Percentiles rank a stretch among this genome's conserved stretches.
These are phyloP conservation scores for Paxillus ammoniavirescens DNA, from an alignment of 768 basidiomycete species.

Conservation along the genomic window DNA sequence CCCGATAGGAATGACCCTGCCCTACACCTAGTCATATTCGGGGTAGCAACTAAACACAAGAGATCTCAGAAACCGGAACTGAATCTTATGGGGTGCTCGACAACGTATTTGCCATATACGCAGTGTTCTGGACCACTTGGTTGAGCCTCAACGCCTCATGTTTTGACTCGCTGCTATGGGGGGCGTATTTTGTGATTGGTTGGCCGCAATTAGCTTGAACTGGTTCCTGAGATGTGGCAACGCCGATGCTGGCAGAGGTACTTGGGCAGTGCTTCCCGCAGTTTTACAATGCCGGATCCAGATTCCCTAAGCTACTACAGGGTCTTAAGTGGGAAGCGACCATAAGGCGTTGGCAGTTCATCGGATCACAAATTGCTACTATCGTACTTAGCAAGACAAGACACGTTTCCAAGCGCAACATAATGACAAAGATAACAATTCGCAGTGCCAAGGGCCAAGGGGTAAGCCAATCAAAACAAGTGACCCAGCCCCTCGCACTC, in stretches of 20 bases:
- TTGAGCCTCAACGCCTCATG: conserved; percentile 17
- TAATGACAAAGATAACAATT: conserved; percentile 11
- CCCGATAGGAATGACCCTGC: conserved; percentile 45
- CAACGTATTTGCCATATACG: conserved; percentile 36
- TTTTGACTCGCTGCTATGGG: conserved; percentile 25
- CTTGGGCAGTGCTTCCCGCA: conserved; percentile 27
- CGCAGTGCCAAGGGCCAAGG: conserved; percentile 21
- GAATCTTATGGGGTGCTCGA: conserved; percentile 34
- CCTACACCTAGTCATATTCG: conserved; percentile 41
- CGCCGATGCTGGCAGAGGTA: conserved; percentile 18
- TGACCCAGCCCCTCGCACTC: conserved; percentile 11
- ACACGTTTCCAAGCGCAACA: conserved; percentile 12
- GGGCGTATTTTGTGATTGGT: conserved; percentile 23
- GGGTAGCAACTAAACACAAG: conserved; percentile 24
- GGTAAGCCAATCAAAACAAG: conserved; percentile 17
- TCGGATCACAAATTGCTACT: conserved; percentile 26
- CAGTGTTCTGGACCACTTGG: conserved; percentile 30
- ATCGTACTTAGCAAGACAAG: too few relatives aligned
- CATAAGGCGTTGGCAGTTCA: conserved; percentile 21
- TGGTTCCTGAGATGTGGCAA: conserved; percentile 26
- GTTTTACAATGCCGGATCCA: conserved; percentile 31
- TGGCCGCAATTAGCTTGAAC: conserved; percentile 20
- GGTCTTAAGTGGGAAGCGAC: conserved; percentile 24
- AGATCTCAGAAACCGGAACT: conserved; percentile 23
- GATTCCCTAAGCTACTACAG: conserved; percentile 23